phyloP scores from a whole-genome alignment of 2,329 filamentous ascomycete species.

The Neonectria ditissima region DNA sequence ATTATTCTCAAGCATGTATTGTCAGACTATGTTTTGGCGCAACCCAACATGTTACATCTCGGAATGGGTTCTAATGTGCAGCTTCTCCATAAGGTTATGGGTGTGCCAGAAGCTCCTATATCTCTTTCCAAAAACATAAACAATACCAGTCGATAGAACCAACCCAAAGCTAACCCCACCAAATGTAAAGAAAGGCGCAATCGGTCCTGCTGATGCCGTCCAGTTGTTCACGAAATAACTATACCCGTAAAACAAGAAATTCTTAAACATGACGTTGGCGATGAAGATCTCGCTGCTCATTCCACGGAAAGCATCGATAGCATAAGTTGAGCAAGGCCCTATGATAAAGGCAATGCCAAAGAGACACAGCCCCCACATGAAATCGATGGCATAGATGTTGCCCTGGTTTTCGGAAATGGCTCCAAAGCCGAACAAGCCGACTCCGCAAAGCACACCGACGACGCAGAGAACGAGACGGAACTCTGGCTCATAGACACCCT shows the following conservation, averaged over 20 bases:
- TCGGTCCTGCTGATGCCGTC: not conserved
- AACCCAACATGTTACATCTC: not conserved
- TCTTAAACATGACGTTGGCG: constrained; percentile 23
- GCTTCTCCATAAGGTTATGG: not conserved
- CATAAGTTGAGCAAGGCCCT: constrained; percentile 6
- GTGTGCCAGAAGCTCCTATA: not conserved
- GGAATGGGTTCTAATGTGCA: not conserved
- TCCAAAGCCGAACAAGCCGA: constrained; percentile 20
- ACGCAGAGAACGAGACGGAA: constrained; percentile 14
- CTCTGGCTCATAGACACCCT: constrained; percentile 27
- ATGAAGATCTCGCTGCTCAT: constrained; percentile 26
- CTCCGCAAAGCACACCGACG: not conserved
- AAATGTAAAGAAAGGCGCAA: not conserved
- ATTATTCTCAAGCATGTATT: not conserved
- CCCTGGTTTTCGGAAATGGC: not conserved
- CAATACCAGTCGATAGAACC: not conserved
- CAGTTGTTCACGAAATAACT: constrained; percentile 5
- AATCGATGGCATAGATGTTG: constrained; percentile 13
- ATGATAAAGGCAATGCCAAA: constrained; percentile 23
- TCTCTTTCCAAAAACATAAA: not conserved
- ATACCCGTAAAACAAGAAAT: not conserved
- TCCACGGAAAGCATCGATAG: constrained; percentile 19
- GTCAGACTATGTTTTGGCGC: not conserved
- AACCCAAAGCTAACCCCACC: not conserved
- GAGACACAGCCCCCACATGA: constrained; percentile 20